A percentile compares a stretch with the other conserved stretches of the same genome.
phyloP scores from a whole-genome alignment of 345 rosid genomes.

The Balakata baccata region DNA sequence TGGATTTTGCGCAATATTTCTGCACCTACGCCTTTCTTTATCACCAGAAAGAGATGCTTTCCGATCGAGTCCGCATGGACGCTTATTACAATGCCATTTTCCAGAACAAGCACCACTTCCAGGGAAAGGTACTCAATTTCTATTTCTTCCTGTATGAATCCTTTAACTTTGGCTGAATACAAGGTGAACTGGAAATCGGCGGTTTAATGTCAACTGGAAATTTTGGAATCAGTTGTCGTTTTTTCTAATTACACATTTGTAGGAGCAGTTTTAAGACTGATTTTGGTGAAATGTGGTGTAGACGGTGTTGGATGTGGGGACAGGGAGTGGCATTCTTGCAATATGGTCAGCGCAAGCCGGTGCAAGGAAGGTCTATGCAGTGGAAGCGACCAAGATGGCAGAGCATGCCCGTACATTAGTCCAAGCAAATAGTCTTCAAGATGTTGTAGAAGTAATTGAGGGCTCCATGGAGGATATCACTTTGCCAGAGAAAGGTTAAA shows the following conservation, averaged over 20 bases:
- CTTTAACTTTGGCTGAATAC: no score
- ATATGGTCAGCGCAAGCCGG: conserved; percentile 99
- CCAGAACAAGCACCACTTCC: conserved; percentile 72
- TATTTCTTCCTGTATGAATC: not conserved
- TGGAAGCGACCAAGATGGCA: conserved; percentile 90
- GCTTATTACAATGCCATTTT: conserved; percentile 78
- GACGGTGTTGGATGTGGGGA: conserved; percentile 95
- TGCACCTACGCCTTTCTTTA: conserved; percentile 83
- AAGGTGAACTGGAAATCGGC: no score
- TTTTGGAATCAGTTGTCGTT: no score
- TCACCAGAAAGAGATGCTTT: conserved; percentile 99
- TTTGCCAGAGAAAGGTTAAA: conserved; percentile 84
- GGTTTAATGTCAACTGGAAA: no score
- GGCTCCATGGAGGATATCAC: conserved; percentile 78
- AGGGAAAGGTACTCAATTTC: conserved; percentile 56
- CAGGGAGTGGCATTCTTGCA: conserved; percentile 98
- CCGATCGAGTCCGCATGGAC: conserved; percentile 97
- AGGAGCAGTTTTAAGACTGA: not conserved
- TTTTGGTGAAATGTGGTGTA: conserved; percentile 31
- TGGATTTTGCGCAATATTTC: conserved; percentile 83
- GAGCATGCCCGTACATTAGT: conserved; percentile 92
- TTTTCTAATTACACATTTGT: no score
- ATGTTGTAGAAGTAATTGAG: conserved; percentile 79
- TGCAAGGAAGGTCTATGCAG: conserved; percentile 95
- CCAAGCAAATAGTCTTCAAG: conserved; percentile 64